Evolutionary conservation across 208 protist genomes (phyloP).

Genomic region (Acanthamoeba rhysodes): DNA sequence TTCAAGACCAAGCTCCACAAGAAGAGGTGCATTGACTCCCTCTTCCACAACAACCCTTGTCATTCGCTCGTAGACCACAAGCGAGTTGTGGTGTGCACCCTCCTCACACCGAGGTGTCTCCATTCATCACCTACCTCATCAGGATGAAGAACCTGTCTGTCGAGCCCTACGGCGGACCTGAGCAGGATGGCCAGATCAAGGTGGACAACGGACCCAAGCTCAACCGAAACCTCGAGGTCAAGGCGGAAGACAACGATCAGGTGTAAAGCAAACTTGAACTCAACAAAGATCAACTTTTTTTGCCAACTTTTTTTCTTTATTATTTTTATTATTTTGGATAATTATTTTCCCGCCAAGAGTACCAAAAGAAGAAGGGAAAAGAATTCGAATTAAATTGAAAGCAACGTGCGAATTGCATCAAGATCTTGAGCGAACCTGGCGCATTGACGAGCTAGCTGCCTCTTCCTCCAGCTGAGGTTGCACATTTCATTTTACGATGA

Average conservation of each 20-base stretch:
- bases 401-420: no score
- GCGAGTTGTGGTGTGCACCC: not conserved
- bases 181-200: not conserved
- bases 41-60: not conserved
- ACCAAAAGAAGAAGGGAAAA: no score
- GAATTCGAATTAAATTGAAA: no score
- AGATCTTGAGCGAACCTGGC: no score
- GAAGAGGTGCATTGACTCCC: not conserved
- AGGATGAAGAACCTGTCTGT: constrained; percentile 23
- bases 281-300: no score
- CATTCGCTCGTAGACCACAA: not conserved
- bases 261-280: no score
- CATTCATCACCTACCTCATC: not conserved
- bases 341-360: no score
- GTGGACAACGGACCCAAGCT: constrained; percentile 54
- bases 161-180: not conserved
- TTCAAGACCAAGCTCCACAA: constrained; percentile 67
- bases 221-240: constrained; percentile 27
- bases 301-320: no score
- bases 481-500: not conserved
- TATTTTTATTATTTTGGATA: no score
- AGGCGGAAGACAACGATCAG: not conserved
- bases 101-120: not conserved
- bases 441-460: no score
- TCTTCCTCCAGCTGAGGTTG: no score